Base-by-base conservation (phyloP, 352 stramenopile species). In the Phytophthora litchii region DNA sequence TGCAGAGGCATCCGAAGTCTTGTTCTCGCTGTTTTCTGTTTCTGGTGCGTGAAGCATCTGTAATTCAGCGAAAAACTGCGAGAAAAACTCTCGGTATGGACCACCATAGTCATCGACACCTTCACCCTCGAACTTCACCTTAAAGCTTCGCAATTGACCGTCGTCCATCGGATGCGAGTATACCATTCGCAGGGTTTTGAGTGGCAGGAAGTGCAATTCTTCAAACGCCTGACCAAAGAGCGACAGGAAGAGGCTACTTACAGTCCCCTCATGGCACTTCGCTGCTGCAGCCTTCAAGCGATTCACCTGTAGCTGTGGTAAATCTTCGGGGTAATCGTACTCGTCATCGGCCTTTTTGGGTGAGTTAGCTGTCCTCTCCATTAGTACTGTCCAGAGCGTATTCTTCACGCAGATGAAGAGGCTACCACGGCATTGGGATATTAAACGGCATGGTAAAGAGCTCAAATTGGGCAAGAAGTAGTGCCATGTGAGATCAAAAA, bases 111-210 rank as follows among this genome's bases (percentile, higher is more conserved):
- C 94, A 61, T 98, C 91, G 1, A 97, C 92, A 6, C 92, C 93
- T 70, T 98, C 94, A 17, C 94, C 94, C 61, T 97, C 90, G 46
- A 98, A 98, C 59, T 97, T 96, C 14, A 98, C 90, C 46, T 97
- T 97, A 74, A 98, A 98, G 19, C 70, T 89, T 13, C 91, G 76
- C n/a, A 89, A 52, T 48, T 97, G 91, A 0, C 87, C 88, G 46
- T 97, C 90, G 64, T 97, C 91, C 91, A 97, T 97, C 4, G 89
- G 91, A 46, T 97, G 91, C 1, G 84, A 94, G 58, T 97, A 97
- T 2, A 89, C 83, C 77, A 97, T 97, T 0, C 91, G 88, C 38
- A 95, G 54, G 3, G 70, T 80, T 12, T 74, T 68, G 0, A 92
- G 48, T 6, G 85, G 79, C 19, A 96, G 31, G 48, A 95, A 97